These are phyloP conservation scores for Diaporthe velutina DNA, from an alignment of 2,329 filamentous ascomycete species.

Conservation along the genomic window DNA sequence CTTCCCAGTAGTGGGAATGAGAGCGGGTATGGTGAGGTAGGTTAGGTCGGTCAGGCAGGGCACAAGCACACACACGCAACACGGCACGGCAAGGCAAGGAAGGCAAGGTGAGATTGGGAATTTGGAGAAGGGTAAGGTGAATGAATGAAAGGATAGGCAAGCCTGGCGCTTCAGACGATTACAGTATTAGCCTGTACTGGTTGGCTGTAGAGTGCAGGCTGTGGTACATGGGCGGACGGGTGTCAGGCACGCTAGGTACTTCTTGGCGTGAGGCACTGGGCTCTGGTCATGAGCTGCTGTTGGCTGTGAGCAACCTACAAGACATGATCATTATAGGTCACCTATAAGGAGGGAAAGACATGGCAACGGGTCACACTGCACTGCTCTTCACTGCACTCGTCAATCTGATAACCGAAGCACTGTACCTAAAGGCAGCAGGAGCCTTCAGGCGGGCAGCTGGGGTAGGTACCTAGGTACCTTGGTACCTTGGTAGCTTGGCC, in stretches of 20 bases:
- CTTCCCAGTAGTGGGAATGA: slow-evolving; percentile 5
- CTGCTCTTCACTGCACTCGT: neutral
- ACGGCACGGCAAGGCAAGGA: neutral
- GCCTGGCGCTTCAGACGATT: neutral
- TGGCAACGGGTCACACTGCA: neutral
- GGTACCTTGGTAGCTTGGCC: slow-evolving; percentile 12
- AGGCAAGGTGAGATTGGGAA: slow-evolving; percentile 21
- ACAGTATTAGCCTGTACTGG: neutral
- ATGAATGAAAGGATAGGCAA: slow-evolving; percentile 2
- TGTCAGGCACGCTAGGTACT: slow-evolving; percentile 2
- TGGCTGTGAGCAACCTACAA: neutral
- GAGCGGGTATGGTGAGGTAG: neutral
- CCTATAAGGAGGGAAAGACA: neutral
- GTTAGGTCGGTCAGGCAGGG: neutral
- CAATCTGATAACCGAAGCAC: neutral
- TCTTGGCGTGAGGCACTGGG: slow-evolving; percentile 9
- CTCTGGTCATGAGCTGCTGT: slow-evolving; percentile 1
- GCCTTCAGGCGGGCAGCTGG: neutral
- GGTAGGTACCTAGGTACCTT: neutral
- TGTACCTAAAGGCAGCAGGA: neutral
- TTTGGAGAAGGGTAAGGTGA: slow-evolving; percentile 26
- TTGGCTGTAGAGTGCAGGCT: neutral
- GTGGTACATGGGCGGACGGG: neutral
- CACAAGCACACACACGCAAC: neutral
- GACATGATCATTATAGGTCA: neutral